A percentile compares a stretch with the other conserved stretches of the same genome.
Conservation (phyloP, 305 asterid species). For the Rubia peregrina region DNA sequence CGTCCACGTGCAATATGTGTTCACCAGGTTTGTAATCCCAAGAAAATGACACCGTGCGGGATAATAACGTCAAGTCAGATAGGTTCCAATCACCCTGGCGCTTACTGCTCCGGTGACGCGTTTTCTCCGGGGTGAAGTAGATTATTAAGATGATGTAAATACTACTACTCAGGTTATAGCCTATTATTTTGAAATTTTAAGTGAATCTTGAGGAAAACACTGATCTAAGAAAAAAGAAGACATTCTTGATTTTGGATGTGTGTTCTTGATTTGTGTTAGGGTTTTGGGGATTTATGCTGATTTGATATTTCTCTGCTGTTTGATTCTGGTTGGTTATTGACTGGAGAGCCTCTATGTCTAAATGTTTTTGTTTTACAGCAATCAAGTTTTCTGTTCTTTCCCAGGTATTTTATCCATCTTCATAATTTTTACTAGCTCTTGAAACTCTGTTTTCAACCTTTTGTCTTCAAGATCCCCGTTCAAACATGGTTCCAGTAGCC, state of each 20-base stretch:
- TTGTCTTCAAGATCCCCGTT: neutral
- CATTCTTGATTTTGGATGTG: neutral
- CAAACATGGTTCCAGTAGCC: slow-evolving; percentile 30
- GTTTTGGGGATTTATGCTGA: neutral
- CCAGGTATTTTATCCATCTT: neutral
- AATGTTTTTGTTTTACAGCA: neutral
- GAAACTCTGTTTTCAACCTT: neutral
- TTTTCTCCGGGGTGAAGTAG: slow-evolving; percentile 60
- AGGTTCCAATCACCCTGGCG: slow-evolving; percentile 76
- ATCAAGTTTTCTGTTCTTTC: neutral
- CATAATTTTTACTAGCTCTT: neutral
- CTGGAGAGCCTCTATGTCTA: neutral
- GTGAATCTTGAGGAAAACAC: neutral
- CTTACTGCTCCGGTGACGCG: slow-evolving; percentile 72
- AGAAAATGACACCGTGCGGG: slow-evolving; percentile 4
- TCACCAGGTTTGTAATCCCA: slow-evolving; percentile 51
- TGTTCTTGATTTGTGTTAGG: neutral
- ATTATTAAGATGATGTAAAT: slow-evolving; percentile 36
- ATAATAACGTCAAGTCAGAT: slow-evolving; percentile 9
- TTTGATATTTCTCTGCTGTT: slow-evolving; percentile 1
- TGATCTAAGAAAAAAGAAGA: too few relatives aligned
- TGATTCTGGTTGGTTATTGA: slow-evolving; percentile 11
- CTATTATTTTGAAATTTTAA: neutral
- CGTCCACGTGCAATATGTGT: slow-evolving; percentile 65
- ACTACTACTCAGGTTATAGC: neutral